Evolutionary conservation across 2,329 filamentous ascomycete species (phyloP).

Genomic region (Colletotrichum liriopes): DNA sequence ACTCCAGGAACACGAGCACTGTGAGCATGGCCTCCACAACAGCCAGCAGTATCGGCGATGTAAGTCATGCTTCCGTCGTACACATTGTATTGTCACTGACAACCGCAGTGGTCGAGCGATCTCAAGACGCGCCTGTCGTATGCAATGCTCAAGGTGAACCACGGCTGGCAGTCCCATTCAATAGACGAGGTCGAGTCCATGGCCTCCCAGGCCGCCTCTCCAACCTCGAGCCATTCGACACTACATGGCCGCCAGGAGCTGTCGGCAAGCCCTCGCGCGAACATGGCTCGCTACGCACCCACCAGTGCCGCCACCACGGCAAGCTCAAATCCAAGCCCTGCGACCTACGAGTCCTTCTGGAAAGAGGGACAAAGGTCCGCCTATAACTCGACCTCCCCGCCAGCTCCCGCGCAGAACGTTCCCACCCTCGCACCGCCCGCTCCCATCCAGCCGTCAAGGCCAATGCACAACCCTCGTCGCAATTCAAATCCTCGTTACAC

Average conservation of each 20-base stretch:
- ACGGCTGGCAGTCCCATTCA: conserved; percentile 87
- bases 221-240: conserved; percentile 72
- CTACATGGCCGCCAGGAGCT: conserved; percentile 66
- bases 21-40: conserved; percentile 74
- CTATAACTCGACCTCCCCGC: conserved; percentile 54
- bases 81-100: conserved; percentile 42
- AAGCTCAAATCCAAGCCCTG: conserved; percentile 46
- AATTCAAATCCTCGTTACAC: conserved; percentile 66
- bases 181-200: conserved; percentile 84
- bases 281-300: conserved; percentile 25
- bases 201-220: conserved; percentile 78
- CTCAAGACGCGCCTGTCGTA: conserved; percentile 90
- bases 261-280: conserved; percentile 67
- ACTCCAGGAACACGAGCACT: conserved; percentile 81
- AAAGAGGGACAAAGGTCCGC: conserved; percentile 50
- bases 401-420: conserved; percentile 52
- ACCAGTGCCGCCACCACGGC: conserved; percentile 45
- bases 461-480: conserved; percentile 61
- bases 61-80: conserved; percentile 57
- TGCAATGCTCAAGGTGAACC: conserved; percentile 93
- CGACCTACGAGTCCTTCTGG: conserved; percentile 61
- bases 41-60: conserved; percentile 83
- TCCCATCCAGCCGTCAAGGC: conserved; percentile 67
- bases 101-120: conserved; percentile 76
- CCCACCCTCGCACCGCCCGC: conserved; percentile 67